Conservation (phyloP, 352 stramenopile species). For the Pythium guiyangense region DNA sequence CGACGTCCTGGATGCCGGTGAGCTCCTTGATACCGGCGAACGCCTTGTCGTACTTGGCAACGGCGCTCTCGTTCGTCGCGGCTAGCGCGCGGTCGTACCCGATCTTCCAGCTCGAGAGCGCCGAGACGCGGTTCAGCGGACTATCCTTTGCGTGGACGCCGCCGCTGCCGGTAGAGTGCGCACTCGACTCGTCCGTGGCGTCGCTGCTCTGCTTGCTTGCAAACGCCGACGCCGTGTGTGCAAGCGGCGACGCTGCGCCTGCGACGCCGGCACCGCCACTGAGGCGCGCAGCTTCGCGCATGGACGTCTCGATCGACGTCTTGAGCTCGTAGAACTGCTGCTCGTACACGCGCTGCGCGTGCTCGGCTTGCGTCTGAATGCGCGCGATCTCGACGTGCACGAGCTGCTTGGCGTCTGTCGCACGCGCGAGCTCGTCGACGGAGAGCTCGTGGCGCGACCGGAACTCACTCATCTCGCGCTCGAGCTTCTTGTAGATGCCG, state of each 20-base stretch:
- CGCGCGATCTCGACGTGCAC: constrained; percentile 42
- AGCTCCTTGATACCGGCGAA: constrained; percentile 55
- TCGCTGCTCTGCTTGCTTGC: not conserved
- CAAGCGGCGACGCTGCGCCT: not conserved
- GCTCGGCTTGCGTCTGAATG: constrained; percentile 42
- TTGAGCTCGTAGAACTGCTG: constrained; percentile 62
- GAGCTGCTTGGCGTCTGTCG: constrained; percentile 34
- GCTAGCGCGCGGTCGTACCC: constrained; percentile 57
- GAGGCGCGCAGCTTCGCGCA: constrained; percentile 21
- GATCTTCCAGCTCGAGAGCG: constrained; percentile 71
- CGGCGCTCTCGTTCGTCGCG: constrained; percentile 32
- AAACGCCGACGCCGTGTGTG: not conserved
- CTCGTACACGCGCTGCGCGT: constrained; percentile 56
- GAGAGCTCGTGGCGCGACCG: constrained; percentile 43
- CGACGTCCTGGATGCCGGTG: constrained; percentile 50
- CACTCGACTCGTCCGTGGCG: not conserved
- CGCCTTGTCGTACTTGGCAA: constrained; percentile 59
- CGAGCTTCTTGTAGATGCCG: constrained; percentile 83
- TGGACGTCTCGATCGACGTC: constrained; percentile 42
- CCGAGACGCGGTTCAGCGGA: constrained; percentile 44
- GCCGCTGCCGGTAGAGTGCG: constrained; percentile 2
- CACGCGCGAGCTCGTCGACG: constrained; percentile 35
- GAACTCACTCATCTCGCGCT: constrained; percentile 59
- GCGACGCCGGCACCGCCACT: not conserved
- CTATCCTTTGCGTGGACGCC: constrained; percentile 18